Conservation (phyloP, 1,284 basidiomycete genomes). For the Pulveroboletus sp. region DNA sequence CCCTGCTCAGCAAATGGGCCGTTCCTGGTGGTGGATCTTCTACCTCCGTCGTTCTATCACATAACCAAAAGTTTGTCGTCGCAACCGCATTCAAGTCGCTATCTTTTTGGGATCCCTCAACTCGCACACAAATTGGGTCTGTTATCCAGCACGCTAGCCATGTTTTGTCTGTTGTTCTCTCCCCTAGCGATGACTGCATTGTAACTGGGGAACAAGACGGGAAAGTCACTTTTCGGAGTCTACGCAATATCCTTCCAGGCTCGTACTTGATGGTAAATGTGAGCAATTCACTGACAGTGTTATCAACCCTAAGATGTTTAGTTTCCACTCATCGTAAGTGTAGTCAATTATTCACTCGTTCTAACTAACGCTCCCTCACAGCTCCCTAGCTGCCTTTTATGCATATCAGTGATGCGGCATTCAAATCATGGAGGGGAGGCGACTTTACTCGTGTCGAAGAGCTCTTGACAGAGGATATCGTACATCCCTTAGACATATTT, state of each 20-base stretch:
- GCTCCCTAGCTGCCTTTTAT: background rate
- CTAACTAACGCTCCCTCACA: background rate
- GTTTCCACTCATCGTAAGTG: background rate
- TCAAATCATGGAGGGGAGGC: background rate
- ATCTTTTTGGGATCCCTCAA: slow-evolving; percentile 14
- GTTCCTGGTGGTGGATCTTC: background rate
- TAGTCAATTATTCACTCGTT: no score
- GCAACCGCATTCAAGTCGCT: background rate
- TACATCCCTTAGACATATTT: background rate
- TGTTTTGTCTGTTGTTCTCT: background rate
- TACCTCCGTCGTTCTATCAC: background rate
- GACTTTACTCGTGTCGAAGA: background rate
- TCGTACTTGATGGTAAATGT: background rate
- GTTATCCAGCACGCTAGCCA: background rate
- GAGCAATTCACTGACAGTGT: background rate
- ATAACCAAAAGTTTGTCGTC: background rate
- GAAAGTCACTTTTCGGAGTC: background rate
- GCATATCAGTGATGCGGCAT: background rate
- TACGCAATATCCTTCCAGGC: background rate
- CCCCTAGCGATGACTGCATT: background rate
- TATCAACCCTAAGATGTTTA: no score
- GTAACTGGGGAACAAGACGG: background rate
- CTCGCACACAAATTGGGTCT: background rate
- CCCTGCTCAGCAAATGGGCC: background rate
- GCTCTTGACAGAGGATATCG: background rate